Base-by-base conservation (phyloP, 164 flowering plant genomes). In the Magnolia sinica region DNA sequence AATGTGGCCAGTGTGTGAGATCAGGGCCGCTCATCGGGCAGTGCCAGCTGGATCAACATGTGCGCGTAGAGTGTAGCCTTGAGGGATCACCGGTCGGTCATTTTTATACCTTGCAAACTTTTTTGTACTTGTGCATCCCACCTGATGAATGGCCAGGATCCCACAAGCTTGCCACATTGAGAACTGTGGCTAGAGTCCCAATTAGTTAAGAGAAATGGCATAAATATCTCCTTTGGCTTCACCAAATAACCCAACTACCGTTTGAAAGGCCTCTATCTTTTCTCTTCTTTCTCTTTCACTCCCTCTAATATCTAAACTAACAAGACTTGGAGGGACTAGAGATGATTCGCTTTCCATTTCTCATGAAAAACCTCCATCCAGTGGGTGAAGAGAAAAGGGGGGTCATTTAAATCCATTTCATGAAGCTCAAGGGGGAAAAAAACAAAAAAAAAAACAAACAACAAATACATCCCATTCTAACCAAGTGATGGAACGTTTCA, bases 201-300 rank as follows among this genome's bases (percentile, higher is more conserved):
- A 37, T 37, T 37, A 59, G n/a, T 59, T 59, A 13, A 59, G 64
- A 59, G 64, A 13, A 59, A 59, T 59, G 64, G 4, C 64, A 59
- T 13, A 59, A 13, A 37, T 37, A 5, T 3, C 45, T 5, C 45
- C 61, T 55, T 55, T 55, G 61, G 61, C 19, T 18, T 64, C 19
- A 8, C 68, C 68, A 64, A 79, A 61, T 71, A 69, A 76, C 68
- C 51, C 50, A 67, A 77, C 20, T 50, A 64, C 65, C 75, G 73
- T 77, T 78, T 68, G 31, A 68, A 68, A 24, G 45, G 45, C 23
- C 31, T 68, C 0, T 29, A 23, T 68, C 37, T 68, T 68, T 10
- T 24, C 31, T 68, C 16, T 23, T 10, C 70, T 14, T 24, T 29
- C 70, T 29, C 18, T 68, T 29, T 16, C 70, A 23, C 70, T 19